Evolutionary conservation across 75 land plant species (phyloP).

Genomic region (Azolla pinnata): DNA sequence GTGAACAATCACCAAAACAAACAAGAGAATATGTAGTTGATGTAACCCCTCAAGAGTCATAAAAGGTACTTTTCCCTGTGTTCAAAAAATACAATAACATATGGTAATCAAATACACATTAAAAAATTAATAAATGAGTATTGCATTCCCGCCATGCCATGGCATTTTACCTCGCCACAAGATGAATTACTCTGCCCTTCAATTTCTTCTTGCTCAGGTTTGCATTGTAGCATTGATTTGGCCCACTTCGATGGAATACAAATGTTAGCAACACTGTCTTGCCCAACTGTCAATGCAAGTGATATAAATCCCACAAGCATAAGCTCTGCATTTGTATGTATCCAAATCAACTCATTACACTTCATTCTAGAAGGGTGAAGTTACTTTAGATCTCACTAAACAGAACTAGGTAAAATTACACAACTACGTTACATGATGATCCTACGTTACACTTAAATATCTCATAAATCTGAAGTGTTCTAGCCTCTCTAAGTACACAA

Average conservation of each 20-base stretch:
- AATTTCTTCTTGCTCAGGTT: too few species aligned
- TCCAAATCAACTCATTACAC: not conserved
- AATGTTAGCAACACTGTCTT: slow-evolving; percentile 27
- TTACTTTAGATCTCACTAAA: too few species aligned
- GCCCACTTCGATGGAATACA: slow-evolving; percentile 28
- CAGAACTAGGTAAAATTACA: not conserved
- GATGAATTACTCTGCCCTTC: too few species aligned
- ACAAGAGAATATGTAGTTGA: slow-evolving; percentile 84
- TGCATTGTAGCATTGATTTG: slow-evolving; percentile 37
- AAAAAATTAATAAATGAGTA: not conserved
- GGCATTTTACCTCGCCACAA: too few species aligned
- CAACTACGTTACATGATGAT: not conserved
- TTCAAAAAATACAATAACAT: not conserved
- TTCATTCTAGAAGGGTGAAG: too few species aligned
- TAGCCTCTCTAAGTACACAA: too few species aligned
- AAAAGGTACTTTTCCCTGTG: slow-evolving; percentile 63
- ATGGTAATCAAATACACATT: not conserved
- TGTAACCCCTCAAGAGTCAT: slow-evolving; percentile 58
- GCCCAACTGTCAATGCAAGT: slow-evolving; percentile 35
- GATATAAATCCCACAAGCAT: slow-evolving; percentile 60
- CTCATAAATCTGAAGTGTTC: too few species aligned
- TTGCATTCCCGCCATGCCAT: too few species aligned
- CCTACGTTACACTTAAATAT: too few species aligned
- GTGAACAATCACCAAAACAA: slow-evolving; percentile 72
- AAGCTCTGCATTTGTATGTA: slow-evolving; percentile 22